Percentiles rank a stretch among this genome's conserved stretches.
These are phyloP conservation scores for Plectosphaerella sp. DNA, from an alignment of 2,329 filamentous ascomycete genomes.

Conservation along the genomic window DNA sequence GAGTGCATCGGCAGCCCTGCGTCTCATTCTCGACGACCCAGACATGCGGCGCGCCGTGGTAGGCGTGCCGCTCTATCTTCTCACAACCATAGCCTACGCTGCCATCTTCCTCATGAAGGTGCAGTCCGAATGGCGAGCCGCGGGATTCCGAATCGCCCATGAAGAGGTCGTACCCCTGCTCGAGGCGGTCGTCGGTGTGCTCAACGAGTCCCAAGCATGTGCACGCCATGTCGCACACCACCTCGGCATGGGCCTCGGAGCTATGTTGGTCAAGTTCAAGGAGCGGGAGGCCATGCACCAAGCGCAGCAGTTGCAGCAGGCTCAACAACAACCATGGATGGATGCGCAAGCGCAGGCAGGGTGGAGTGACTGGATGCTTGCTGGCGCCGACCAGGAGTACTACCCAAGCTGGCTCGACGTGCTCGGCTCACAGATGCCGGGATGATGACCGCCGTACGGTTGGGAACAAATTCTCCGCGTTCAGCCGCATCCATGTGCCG, in stretches of 20 bases:
- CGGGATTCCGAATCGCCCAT: constrained; percentile 20
- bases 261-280: constrained; percentile 23
- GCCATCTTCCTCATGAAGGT: constrained; percentile 27
- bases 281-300: constrained; percentile 10
- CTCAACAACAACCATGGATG: constrained; percentile 4
- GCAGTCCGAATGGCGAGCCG: constrained; percentile 21
- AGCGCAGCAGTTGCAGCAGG: not conserved
- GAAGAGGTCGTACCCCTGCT: constrained; percentile 22
- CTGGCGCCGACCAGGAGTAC: constrained; percentile 12
- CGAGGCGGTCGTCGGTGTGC: constrained; percentile 17
- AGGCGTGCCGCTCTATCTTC: constrained; percentile 24
- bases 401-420: constrained; percentile 17
- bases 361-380: constrained; percentile 22
- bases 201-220: constrained; percentile 18
- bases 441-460: constrained; percentile 4
- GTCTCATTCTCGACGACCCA: constrained; percentile 21
- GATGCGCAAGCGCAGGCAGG: constrained; percentile 11
- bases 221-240: constrained; percentile 23
- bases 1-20: constrained; percentile 22
- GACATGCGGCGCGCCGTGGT: constrained; percentile 24
- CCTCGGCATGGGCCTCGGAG: constrained; percentile 20
- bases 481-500: too few relatives aligned
- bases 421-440: constrained; percentile 21
- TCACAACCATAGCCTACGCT: constrained; percentile 26
- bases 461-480: too few relatives aligned